Base-by-base conservation (phyloP, 2,329 filamentous ascomycete genomes). In the Aspergillus pseudonomiae region DNA sequence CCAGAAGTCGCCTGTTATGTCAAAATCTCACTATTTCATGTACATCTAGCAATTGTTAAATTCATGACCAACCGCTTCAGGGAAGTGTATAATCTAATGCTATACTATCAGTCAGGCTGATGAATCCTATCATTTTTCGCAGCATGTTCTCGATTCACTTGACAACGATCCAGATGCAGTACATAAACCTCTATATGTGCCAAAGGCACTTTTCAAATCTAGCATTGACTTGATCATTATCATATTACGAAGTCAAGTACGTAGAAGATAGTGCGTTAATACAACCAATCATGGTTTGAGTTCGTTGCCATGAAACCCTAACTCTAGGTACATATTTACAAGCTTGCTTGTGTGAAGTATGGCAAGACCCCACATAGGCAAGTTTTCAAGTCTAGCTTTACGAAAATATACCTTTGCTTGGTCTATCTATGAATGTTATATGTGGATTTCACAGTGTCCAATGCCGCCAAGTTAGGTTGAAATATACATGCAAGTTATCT, bases 21-120 rank as follows among this genome's bases (percentile, higher is more conserved):
- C 16, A 32, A 30, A 32, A 19, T 34, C 21, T 5, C 59, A 26
- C 55, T 59, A 19, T 61, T 56, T 60, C 21, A 53, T 53, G 52
- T 55, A 55, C 52, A 41, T 36, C 34, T 55, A 39, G 52, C 52
- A 55, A 16, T 32, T 26, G 52, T 55, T 28, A 26, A 55, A 39
- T 39, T 26, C 21, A 55, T 26, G 52, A 55, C 32, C n/a, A 10
- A n/a, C 34, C 52, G 6, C 32, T 55, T 55, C 52, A 39, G 34
- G 24, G 30, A 39, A 55, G 32, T 55, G n/a, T 26, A 26, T 39
- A 55, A 36, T 39, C 30, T 55, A 55, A 36, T 55, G 52, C 32
- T 4, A 32, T 52, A 52, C 48, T 30, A 50, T 50, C 24, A 50
- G 30, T 50, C 24, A 50, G 7, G 24, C 11, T 43, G 3, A 16